Evolutionary conservation across 805 yeast species (phyloP), one percentile per base, ranked within the genome.

Genomic region (Lipomyces oligophaga): DNA sequence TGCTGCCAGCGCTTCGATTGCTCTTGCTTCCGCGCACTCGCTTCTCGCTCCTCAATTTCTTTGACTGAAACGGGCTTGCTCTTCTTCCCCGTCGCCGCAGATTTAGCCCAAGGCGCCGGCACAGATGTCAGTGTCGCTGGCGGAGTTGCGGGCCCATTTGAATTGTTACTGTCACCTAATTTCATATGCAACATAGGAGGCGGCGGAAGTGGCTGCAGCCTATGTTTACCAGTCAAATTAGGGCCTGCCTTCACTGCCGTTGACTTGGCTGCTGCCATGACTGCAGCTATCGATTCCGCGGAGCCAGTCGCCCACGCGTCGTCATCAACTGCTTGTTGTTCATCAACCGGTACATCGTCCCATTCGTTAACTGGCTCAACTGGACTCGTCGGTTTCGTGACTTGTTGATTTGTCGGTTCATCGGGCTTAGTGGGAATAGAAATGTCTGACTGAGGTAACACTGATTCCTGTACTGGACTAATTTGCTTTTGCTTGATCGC

Each of bases 21-120:
- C 32, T 46, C 49, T 34, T 43, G 46, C 28, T 42, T 39, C 45
- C 54, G 49, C 16, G 48, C 55, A 18, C 42, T 41, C 43, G 50
- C 49, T 43, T 55, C 68, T 34, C 61, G 55, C 44, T 62, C 65
- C 38, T 63, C 67, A 37, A 64, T 62, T 36, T 64, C 68, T 11
- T 57, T 58, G 31, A 64, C 49, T 1, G 66, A 58, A 19, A 38
- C 15, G 11, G 51, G 26, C 34, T 51, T 51, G 5, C 21, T 15
- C 21, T 38, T 39, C 32, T 52, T 52, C n/a, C 39, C 47, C 18
- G 44, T 38, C 13, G 45, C 41, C 10, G 36, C 32, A n/a, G n/a
- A n/a, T 19, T 39, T 43, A 7, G 56, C 56, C 54, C 52, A 47
- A 16, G 56, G 56, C 11, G 56, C 54, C 11, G 55, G 55, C 19